phyloP scores from a whole-genome alignment of 2,329 filamentous ascomycete genomes.

The Colletotrichum chlorophyti region DNA sequence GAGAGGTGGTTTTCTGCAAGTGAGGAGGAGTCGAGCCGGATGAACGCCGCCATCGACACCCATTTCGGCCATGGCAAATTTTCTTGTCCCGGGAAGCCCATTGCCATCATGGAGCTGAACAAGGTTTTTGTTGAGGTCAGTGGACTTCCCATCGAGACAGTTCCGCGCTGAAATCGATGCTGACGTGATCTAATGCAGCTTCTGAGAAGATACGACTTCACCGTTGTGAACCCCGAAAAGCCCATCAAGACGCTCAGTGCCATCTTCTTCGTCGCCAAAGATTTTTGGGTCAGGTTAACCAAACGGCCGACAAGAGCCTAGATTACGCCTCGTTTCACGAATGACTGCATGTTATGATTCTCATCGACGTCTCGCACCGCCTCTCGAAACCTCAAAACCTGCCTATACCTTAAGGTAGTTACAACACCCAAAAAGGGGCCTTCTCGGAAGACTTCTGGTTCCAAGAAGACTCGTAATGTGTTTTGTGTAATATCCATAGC shows the following conservation, averaged over 20 bases:
- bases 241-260: conserved; percentile 41
- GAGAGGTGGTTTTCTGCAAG: conserved; percentile 58
- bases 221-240: conserved; percentile 39
- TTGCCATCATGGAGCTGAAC: conserved; percentile 56
- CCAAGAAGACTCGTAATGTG: too few relatives aligned
- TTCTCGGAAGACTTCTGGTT: too few relatives aligned
- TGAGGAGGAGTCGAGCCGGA: conserved; percentile 38
- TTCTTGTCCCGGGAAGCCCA: conserved; percentile 52
- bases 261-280: conserved; percentile 42
- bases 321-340: too few relatives aligned
- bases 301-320: neutral
- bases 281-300: conserved; percentile 43
- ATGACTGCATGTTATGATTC: too few relatives aligned
- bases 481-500: too few relatives aligned
- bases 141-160: neutral
- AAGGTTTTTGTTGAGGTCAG: conserved; percentile 56
- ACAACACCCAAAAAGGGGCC: too few relatives aligned
- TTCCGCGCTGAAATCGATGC: rapidly evolving
- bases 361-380: too few relatives aligned
- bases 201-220: conserved; percentile 41
- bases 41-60: conserved; percentile 47
- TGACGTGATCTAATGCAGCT: conserved; percentile 33
- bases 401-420: too few relatives aligned
- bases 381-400: too few relatives aligned
- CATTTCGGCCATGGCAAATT: conserved; percentile 54